Conservation (phyloP, 2,329 filamentous ascomycete genomes). For the Hymenoscyphus albidus region DNA sequence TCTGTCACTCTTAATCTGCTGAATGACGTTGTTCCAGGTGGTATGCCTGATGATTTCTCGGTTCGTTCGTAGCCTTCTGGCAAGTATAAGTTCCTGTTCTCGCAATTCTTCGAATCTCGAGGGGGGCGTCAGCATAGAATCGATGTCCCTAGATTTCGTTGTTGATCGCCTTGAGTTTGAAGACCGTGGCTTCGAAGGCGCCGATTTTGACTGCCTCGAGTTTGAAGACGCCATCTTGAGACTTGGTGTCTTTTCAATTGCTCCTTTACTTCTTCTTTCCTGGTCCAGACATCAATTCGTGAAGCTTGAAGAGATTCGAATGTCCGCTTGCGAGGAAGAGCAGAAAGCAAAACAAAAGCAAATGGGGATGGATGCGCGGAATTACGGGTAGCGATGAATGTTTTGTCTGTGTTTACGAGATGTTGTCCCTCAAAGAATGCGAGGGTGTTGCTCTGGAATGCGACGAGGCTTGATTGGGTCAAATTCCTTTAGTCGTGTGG, state of each 20-base stretch:
- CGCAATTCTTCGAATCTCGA: too few species aligned
- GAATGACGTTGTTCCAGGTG: too few species aligned
- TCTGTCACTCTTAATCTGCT: too few species aligned
- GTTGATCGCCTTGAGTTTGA: too few species aligned
- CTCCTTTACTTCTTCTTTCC: neutral
- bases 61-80: too few species aligned
- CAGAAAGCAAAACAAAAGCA: neutral
- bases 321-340: neutral
- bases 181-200: too few species aligned
- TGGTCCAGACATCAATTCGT: neutral
- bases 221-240: neutral
- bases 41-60: too few species aligned
- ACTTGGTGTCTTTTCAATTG: neutral
- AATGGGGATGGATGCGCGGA: neutral
- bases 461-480: slow-evolving; percentile 2
- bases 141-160: too few species aligned
- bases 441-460: neutral
- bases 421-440: neutral
- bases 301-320: too few species aligned
- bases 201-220: too few species aligned
- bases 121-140: too few species aligned
- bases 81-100: too few species aligned
- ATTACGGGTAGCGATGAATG: neutral
- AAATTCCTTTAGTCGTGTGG: neutral
- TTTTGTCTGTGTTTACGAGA: neutral